Percentiles rank a stretch among this genome's conserved stretches.
Conservation (phyloP, 352 stramenopile genomes). For the Pythium chondricola region DNA sequence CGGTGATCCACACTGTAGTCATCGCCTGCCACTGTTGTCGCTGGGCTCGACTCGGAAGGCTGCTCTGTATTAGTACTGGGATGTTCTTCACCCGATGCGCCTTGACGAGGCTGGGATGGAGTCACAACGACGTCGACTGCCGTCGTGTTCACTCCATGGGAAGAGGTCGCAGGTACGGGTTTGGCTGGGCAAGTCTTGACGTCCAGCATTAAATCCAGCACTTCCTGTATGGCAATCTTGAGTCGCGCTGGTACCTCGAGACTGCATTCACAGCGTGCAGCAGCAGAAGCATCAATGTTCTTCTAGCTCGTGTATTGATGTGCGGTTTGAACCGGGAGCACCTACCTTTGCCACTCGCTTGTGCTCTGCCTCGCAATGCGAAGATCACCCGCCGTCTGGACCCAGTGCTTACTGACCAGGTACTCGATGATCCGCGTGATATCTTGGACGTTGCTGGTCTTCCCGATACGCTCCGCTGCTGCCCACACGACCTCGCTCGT, state of each 20-base stretch:
- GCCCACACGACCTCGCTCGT: constrained; percentile 41
- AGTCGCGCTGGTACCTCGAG: constrained; percentile 45
- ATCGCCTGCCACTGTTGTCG: too few relatives aligned
- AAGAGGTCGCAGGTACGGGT: too few relatives aligned
- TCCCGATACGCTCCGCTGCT: constrained; percentile 51
- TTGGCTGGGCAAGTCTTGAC: too few relatives aligned
- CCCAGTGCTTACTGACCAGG: constrained; percentile 62
- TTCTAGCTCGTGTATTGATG: background rate
- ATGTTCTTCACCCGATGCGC: too few relatives aligned
- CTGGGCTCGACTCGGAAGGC: too few relatives aligned
- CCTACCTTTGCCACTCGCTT: constrained; percentile 51
- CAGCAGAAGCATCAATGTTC: background rate
- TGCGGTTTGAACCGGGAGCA: background rate
- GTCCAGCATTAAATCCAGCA: too few relatives aligned
- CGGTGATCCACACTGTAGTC: too few relatives aligned
- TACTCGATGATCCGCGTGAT: constrained; percentile 57
- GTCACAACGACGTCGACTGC: too few relatives aligned
- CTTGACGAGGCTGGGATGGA: too few relatives aligned
- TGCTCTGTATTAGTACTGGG: too few relatives aligned
- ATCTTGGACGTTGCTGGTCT: constrained; percentile 34
- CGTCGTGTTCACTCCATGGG: too few relatives aligned
- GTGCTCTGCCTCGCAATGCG: constrained; percentile 31
- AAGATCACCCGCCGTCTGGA: constrained; percentile 53
- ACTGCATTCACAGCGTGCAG: constrained; percentile 9
- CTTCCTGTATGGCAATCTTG: constrained; percentile 61